These are phyloP conservation scores for Diospyros lotus DNA, from an alignment of 148 eudicot genomes.

Conservation along the genomic window DNA sequence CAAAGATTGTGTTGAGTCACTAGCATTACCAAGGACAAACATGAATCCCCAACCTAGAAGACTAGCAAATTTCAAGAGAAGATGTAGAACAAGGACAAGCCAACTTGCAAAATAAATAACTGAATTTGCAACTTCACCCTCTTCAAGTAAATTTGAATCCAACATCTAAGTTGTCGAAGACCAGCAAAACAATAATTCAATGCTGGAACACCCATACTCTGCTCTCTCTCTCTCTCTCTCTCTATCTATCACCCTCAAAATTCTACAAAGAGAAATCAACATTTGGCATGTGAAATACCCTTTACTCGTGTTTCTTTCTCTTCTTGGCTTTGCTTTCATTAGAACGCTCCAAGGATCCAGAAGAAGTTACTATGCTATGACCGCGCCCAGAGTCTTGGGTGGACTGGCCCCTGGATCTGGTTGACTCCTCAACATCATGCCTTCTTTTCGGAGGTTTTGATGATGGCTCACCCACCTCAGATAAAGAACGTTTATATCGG, in stretches of 20 bases:
- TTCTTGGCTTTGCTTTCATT: slow-evolving; percentile 49
- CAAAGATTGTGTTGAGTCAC: too few relatives aligned
- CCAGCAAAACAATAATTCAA: not conserved
- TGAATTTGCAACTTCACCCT: too few relatives aligned
- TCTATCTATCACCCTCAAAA: not conserved
- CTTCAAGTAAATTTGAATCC: not conserved
- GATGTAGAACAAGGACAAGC: too few relatives aligned
- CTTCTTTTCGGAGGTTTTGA: slow-evolving; percentile 33
- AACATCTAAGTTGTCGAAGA: not conserved
- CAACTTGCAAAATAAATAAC: too few relatives aligned
- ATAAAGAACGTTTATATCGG: slow-evolving; percentile 35
- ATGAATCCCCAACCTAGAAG: too few relatives aligned
- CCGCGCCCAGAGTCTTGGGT: slow-evolving; percentile 42
- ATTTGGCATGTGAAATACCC: not conserved
- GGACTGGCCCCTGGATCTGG: slow-evolving; percentile 30
- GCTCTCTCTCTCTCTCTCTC: too few relatives aligned
- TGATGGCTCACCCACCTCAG: slow-evolving; percentile 27
- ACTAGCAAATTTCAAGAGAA: too few relatives aligned
- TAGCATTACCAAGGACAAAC: too few relatives aligned
- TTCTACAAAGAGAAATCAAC: not conserved
- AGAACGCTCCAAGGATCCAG: slow-evolving; percentile 50
- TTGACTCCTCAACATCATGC: slow-evolving; percentile 21
- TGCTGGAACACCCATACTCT: not conserved
- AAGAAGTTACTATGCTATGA: slow-evolving; percentile 39
- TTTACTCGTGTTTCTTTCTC: slow-evolving; percentile 20